A percentile compares a stretch with the other conserved stretches of the same genome.
phyloP scores from a whole-genome alignment of 352 stramenopile species.

The Phytopythium boreale region DNA sequence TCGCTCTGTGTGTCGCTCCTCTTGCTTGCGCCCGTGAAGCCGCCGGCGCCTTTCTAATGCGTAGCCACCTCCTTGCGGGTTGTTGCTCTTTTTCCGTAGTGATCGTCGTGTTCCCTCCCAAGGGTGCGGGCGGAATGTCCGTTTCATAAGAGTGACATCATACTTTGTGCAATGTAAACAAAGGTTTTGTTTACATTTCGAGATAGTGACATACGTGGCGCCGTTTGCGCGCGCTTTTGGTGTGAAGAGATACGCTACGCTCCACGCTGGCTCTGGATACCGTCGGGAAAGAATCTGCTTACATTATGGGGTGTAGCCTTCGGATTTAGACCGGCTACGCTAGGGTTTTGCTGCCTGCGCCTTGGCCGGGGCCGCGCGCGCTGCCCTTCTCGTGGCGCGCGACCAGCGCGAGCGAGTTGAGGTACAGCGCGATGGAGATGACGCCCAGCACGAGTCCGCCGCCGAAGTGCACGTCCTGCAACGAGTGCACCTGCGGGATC shows the following conservation, averaged over 20 bases:
- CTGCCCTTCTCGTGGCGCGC: slow-evolving; percentile 6
- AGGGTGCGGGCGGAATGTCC: neutral
- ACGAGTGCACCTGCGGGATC: slow-evolving; percentile 1
- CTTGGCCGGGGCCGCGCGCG: neutral
- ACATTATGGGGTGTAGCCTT: neutral
- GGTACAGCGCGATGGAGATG: slow-evolving; percentile 1
- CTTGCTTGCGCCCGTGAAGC: neutral
- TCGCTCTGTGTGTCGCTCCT: neutral
- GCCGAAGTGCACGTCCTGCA: slow-evolving; percentile 4
- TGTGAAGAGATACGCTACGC: slow-evolving; percentile 2
- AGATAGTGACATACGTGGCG: slow-evolving; percentile 9
- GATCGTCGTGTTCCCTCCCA: neutral
- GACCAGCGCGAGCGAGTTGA: slow-evolving; percentile 7
- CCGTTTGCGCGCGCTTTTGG: neutral
- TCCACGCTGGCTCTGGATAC: neutral
- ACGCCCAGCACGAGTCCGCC: neutral
- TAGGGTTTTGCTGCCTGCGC: too few species aligned
- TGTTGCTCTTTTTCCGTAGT: neutral
- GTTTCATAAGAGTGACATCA: neutral
- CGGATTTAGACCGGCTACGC: neutral
- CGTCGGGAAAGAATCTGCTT: neutral
- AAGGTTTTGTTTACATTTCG: neutral
- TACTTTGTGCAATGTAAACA: neutral
- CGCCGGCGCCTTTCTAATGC: neutral
- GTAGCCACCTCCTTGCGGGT: neutral